phyloP scores from a whole-genome alignment of 2,329 filamentous ascomycete genomes.

The Karstenula rhodostoma region DNA sequence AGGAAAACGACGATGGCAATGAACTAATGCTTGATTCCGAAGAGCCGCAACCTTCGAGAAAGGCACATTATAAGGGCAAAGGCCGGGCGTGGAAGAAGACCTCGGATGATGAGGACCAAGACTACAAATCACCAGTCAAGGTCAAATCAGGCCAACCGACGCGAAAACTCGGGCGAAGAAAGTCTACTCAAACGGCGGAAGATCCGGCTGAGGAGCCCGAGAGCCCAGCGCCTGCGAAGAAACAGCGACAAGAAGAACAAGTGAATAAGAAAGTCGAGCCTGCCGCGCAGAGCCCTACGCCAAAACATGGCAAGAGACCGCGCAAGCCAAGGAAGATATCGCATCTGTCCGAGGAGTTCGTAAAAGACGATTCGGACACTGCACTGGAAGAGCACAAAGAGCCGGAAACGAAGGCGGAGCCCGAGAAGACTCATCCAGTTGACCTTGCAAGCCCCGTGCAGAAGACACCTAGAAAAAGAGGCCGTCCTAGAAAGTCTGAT shows the following conservation, averaged over 20 bases:
- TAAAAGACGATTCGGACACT: slow-evolving; percentile 18
- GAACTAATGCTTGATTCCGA: slow-evolving; percentile 1
- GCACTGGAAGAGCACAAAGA: slow-evolving; percentile 8
- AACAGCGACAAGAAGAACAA: background rate
- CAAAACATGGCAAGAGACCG: slow-evolving; percentile 14
- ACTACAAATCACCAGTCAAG: slow-evolving; percentile 25
- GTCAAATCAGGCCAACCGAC: slow-evolving; percentile 11
- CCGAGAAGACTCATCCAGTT: background rate
- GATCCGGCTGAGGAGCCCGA: background rate
- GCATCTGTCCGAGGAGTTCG: slow-evolving; percentile 20
- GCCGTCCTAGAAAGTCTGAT: slow-evolving; percentile 12
- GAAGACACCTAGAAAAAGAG: slow-evolving; percentile 9
- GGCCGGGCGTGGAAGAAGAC: slow-evolving; percentile 44
- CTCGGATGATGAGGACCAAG: slow-evolving; percentile 41
- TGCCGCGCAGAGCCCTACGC: background rate
- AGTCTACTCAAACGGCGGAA: slow-evolving; percentile 10
- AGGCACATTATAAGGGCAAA: slow-evolving; percentile 41
- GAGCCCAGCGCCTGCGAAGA: background rate
- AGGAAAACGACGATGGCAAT: slow-evolving; percentile 15
- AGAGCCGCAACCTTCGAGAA: slow-evolving; percentile 9
- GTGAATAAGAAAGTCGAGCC: background rate
- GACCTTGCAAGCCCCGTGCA: background rate
- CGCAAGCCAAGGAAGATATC: slow-evolving; percentile 16
- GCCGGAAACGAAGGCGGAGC: background rate
- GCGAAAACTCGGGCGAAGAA: slow-evolving; percentile 13